Evolutionary conservation across 495 filamentous ascomycete genomes (phyloP).

Genomic region (Aspergillus hancockii): DNA sequence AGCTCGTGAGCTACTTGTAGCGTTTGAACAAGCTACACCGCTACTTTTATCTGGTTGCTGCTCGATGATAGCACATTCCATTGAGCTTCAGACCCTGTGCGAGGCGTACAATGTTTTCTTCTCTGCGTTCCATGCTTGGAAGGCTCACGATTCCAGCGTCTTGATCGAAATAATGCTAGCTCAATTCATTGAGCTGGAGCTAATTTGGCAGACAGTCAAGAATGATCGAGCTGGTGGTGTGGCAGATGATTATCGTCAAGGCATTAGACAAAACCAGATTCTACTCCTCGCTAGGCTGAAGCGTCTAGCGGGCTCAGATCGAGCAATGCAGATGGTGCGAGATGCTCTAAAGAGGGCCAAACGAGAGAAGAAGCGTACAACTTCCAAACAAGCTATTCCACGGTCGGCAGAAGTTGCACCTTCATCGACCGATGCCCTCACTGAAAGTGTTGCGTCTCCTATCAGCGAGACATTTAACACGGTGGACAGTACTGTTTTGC

Average conservation of each 20-base stretch:
- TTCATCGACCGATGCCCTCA: conserved; percentile 35
- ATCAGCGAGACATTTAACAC: conserved; percentile 48
- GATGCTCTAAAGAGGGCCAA: conserved; percentile 80
- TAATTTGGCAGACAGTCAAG: conserved; percentile 96
- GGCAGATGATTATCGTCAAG: conserved; percentile 85
- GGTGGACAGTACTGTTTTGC: conserved; percentile 39
- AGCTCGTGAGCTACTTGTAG: conserved; percentile 78
- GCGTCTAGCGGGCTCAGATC: conserved; percentile 80
- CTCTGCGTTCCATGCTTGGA: conserved; percentile 94
- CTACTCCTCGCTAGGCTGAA: conserved; percentile 86
- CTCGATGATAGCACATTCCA: conserved; percentile 36
- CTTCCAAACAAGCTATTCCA: conserved; percentile 61
- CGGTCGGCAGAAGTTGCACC: conserved; percentile 44
- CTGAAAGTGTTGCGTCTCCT: conserved; percentile 47
- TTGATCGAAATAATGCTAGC: conserved; percentile 93
- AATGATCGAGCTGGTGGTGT: conserved; percentile 83
- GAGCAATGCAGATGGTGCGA: conserved; percentile 77
- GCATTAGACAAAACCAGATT: conserved; percentile 91
- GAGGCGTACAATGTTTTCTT: conserved; percentile 79
- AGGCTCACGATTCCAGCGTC: conserved; percentile 84
- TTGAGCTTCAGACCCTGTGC: conserved; percentile 47
- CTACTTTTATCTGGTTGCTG: conserved; percentile 58
- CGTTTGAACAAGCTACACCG: conserved; percentile 75
- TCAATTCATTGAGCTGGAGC: conserved; percentile 91
- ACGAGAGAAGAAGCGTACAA: conserved; percentile 59